Evolutionary conservation across 2,329 filamentous ascomycete species (phyloP).

Genomic region (Ambrosiella xylebori): DNA sequence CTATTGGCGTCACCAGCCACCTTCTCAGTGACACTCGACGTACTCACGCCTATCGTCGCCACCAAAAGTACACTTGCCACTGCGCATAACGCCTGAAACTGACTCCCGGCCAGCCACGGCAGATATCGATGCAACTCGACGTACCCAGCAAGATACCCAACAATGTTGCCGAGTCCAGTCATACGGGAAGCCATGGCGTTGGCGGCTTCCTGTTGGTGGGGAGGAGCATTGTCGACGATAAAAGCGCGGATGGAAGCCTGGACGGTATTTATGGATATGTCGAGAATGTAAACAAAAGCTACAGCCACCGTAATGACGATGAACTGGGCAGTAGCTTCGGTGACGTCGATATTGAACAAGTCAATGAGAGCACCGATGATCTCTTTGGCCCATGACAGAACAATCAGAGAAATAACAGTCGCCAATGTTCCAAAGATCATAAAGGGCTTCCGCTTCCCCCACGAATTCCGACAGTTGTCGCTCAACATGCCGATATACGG

Average conservation of each 20-base stretch:
- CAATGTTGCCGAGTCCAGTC: slow-evolving; percentile 74
- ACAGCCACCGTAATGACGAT: slow-evolving; percentile 64
- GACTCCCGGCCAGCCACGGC: slow-evolving; percentile 67
- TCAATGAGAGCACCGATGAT: slow-evolving; percentile 49
- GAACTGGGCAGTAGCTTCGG: slow-evolving; percentile 45
- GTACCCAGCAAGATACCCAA: slow-evolving; percentile 79
- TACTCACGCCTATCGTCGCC: slow-evolving; percentile 54
- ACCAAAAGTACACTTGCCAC: slow-evolving; percentile 62
- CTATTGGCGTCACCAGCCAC: slow-evolving; percentile 42
- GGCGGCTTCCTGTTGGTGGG: slow-evolving; percentile 82
- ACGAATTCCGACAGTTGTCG: slow-evolving; percentile 55
- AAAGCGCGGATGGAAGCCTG: slow-evolving; percentile 85
- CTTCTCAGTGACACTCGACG: slow-evolving; percentile 52
- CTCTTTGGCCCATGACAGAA: slow-evolving; percentile 58
- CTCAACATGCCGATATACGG: slow-evolving; percentile 70
- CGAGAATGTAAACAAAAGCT: slow-evolving; percentile 71
- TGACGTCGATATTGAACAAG: slow-evolving; percentile 52
- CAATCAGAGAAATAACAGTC: slow-evolving; percentile 50
- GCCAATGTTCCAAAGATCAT: slow-evolving; percentile 54
- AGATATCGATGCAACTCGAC: slow-evolving; percentile 57
- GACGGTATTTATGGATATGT: slow-evolving; percentile 93
- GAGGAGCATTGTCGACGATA: slow-evolving; percentile 81
- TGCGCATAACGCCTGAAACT: slow-evolving; percentile 84
- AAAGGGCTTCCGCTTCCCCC: slow-evolving; percentile 69
- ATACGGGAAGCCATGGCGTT: slow-evolving; percentile 89